These are phyloP conservation scores for Fomitopsis betulina DNA, from an alignment of 1,284 basidiomycete species.

Conservation along the genomic window DNA sequence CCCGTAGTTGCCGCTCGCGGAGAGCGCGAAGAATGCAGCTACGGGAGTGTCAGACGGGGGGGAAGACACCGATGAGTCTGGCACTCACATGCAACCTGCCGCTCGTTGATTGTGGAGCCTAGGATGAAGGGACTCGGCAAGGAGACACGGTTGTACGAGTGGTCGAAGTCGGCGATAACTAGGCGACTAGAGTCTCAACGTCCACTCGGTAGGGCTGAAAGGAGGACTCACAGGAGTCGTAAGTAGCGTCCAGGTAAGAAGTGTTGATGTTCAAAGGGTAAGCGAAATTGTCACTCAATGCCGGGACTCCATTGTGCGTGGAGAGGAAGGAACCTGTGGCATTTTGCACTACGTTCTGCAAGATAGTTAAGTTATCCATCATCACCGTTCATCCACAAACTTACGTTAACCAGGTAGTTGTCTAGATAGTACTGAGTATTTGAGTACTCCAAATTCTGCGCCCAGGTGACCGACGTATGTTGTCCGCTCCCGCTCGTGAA, in stretches of 20 bases:
- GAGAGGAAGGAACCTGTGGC: constrained; percentile 52
- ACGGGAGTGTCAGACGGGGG: background rate
- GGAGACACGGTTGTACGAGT: constrained; percentile 59
- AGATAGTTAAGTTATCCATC: background rate
- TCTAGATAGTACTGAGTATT: constrained; percentile 54
- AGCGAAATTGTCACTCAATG: constrained; percentile 55
- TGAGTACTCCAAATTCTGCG: constrained; percentile 46
- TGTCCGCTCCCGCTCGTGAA: constrained; percentile 55
- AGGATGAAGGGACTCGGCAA: constrained; percentile 55
- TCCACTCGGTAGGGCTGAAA: background rate
- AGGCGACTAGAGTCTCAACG: background rate
- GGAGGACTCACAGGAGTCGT: constrained; percentile 45
- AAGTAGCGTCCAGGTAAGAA: constrained; percentile 32
- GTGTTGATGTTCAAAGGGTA: constrained; percentile 66
- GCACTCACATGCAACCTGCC: constrained; percentile 50
- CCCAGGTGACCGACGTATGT: constrained; percentile 47
- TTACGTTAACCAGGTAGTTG: constrained; percentile 45
- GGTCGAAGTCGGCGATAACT: constrained; percentile 58
- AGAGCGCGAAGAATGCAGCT: constrained; percentile 53
- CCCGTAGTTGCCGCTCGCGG: constrained; percentile 47
- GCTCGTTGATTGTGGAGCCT: constrained; percentile 51
- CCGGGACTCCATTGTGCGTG: constrained; percentile 52
- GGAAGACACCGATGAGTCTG: background rate
- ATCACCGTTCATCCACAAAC: constrained; percentile 3
- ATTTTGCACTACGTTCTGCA: constrained; percentile 57